Percentiles rank a stretch among this genome's conserved stretches.
These are phyloP conservation scores for Blastobotrys mokoenaii DNA, from an alignment of 805 yeast genomes.

Conservation along the genomic window DNA sequence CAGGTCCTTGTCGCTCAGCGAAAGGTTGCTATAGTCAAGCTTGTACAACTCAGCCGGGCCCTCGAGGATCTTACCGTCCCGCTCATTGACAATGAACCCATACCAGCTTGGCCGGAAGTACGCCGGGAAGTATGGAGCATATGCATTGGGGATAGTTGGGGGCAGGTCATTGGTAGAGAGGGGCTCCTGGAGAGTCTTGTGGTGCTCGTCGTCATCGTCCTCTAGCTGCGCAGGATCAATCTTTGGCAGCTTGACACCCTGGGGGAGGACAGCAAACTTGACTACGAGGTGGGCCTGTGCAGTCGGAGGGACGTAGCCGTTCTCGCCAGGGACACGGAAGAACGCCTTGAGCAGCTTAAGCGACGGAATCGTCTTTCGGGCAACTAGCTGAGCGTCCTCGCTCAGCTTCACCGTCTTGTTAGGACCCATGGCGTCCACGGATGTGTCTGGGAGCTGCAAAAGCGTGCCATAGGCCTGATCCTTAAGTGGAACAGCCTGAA, in stretches of 20 bases:
- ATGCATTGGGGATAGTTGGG: conserved; percentile 58
- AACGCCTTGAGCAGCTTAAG: conserved; percentile 60
- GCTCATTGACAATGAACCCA: conserved; percentile 60
- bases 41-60: conserved; percentile 46
- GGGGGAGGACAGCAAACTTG: conserved; percentile 68
- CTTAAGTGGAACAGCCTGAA: conserved; percentile 62
- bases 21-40: conserved; percentile 48
- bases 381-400: conserved; percentile 10
- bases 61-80: conserved; percentile 74
- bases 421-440: conserved; percentile 12
- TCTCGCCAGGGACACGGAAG: conserved; percentile 84
- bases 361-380: conserved; percentile 47
- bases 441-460: conserved; percentile 72
- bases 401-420: conserved; percentile 9
- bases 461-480: conserved; percentile 48
- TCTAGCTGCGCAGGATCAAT: conserved; percentile 17
- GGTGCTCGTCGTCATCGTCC: conserved; percentile 20
- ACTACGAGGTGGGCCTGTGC: conserved; percentile 68
- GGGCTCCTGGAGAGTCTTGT: conserved; percentile 60
- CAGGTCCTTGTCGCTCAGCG: conserved; percentile 41
- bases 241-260: conserved; percentile 34
- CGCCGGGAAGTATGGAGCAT: conserved; percentile 71
- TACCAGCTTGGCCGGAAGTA: conserved; percentile 47
- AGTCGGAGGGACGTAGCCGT: conserved; percentile 50
- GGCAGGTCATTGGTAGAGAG: conserved; percentile 53